Base-by-base conservation (phyloP, 2,329 filamentous ascomycete genomes). In the Fusarium globosum region DNA sequence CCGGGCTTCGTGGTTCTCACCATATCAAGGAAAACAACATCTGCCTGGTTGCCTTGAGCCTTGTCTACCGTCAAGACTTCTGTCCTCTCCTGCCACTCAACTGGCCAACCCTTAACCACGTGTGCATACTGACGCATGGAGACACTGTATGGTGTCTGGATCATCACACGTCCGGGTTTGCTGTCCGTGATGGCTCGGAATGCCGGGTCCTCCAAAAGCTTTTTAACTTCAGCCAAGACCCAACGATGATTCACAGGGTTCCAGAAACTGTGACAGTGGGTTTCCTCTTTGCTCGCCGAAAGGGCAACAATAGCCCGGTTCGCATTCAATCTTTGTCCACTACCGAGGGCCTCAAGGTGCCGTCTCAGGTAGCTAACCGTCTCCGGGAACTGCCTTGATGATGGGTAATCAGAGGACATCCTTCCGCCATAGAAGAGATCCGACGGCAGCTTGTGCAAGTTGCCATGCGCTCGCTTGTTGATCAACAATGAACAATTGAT, bases 1-100 rank as follows among this genome's bases (percentile, higher is more conserved):
- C 79, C 80, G 0, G 83, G 82, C 1, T 77, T 77, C 1, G 74
- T 76, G 0, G 82, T 82, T n/a, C 83, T 79, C 5, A 87, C 85
- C 69, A 86, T 80, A 75, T 87, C 86, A 0, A 87, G 78, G 39
- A 86, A 83, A 1, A 87, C 84, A 10, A 86, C 79, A 45, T 87
- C 86, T 0, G 86, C 85, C 64, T 87, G 84, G 20, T 85, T 84
- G 0, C 86, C 86, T 43, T 87, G 85, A 0, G 84, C 82, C 9
- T 81, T 84, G 56, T 86, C 86, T 2, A 86, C 81, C 0, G 85
- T 87, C 23, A 85, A 71, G 0, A 85, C 81, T 30, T 83, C 78
- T 0, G 86, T 81, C 4, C 84, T 76, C 1, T 69, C 38, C 49
- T 79, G 78, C 52, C 69, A 79, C 16, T 78, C 71, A 2, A 55